Evolutionary conservation across 139 green algal genomes (phyloP), one percentile per base, ranked within the genome.

Genomic region (Cymbomonas tetramitiformis): DNA sequence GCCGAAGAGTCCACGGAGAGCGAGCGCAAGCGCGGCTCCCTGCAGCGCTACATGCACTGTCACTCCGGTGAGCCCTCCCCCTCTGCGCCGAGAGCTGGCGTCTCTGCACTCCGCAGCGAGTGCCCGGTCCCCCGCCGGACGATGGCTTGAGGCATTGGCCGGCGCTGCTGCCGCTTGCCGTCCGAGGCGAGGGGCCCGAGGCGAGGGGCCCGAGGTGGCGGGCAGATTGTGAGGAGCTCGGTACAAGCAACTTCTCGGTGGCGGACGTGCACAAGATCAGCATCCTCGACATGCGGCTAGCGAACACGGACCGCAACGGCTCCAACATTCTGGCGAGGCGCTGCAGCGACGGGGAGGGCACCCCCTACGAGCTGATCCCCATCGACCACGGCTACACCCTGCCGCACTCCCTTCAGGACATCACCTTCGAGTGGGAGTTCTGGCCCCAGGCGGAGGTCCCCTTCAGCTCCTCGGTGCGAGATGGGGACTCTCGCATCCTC

Each of bases 361-460:
- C 48, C 19, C 39, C 39, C 30, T 80, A 82, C 23, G 71, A 84
- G 60, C 79, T 98, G 7, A 69, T 95, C 29, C 91, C 91, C 12
- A 98, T 98, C 36, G 91, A 98, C 73, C 91, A 98, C 68, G 91
- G 91, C 51, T 98, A 94, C 72, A 91, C 83, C 62, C 74, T 98
- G 54, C 91, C 91, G 2, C 87, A 96, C 60, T 86, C 80, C 1
- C 66, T 96, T 30, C 88, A 96, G 72, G 79, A 83, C 31, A 79
- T 83, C 19, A 95, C 92, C 74, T 95, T 97, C 64, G 89, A 97
- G 73, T 97, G 89, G 89, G 81, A 93, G 66, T 82, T 94, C 72
- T 96, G 89, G 89, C 83, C 89, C 18, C 70, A 83, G 69, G 80
- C 83, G 3, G 77, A 74, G 59, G 57, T 86, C 54, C 84, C 85